Base-by-base conservation (phyloP, 176 grass and related monocot species). In the Eragrostis curvula region DNA sequence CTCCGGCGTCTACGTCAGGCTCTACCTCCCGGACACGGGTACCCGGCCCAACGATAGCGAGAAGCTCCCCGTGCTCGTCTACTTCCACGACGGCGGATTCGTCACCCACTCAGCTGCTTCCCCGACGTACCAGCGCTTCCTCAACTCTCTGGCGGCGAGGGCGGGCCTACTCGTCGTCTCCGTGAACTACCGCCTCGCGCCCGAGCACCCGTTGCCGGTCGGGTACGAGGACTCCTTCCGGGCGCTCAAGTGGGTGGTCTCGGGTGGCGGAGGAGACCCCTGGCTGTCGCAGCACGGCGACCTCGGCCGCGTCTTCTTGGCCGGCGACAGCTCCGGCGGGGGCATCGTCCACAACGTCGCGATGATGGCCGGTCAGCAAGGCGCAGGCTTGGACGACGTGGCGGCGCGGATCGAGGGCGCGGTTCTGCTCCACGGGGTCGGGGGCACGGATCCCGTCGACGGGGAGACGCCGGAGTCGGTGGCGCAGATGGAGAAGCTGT, bases 131-230 rank as follows among this genome's bases (percentile, higher is more conserved):
- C 78, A 80, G 4, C 24, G 30, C 80, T 87, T 71, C 81, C 80
- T 93, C 62, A 87, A 74, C 48, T 32, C 75, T 15, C 80, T 93
- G 20, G 76, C 56, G 12, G 77, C 80, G 1, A 81, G 59, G 47
- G 80, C 87, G 69, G 28, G 58, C 14, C 61, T 81, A 17, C 49
- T 89, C 53, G 59, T 70, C 41, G 87, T 85, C 36, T 93, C 91
- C 5, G 87, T 94, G 24, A 83, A 91, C 47, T 97, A 97, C 89
- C 87, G 94, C 59, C 94, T 92, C 6, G 92, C 89, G 66, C 92
- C 80, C 3, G 94, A 94, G 81, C 64, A 94, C 85, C 85, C 74
- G 7, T 78, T 97, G 20, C 95, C 89, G 24, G 80, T 32, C 8
- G 84, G 75, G 45, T 89, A 93, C 73, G 80, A 84, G 0, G 91